A percentile compares a stretch with the other conserved stretches of the same genome.
phyloP scores from a whole-genome alignment of 805 yeast species.

The Lipomyces yamanashiensis region DNA sequence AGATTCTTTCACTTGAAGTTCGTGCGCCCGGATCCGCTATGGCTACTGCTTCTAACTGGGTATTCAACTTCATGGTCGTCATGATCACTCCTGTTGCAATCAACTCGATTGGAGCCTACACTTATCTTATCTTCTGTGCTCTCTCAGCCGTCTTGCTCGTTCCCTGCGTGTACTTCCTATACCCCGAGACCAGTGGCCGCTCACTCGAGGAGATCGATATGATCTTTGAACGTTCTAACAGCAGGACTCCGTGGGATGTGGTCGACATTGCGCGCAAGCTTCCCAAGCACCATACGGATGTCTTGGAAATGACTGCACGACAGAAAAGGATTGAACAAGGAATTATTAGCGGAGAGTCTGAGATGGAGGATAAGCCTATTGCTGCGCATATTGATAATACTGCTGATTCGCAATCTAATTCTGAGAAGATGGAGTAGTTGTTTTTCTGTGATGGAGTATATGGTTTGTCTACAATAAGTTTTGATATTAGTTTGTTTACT shows the following conservation, averaged over 20 bases:
- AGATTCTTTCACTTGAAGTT: slow-evolving; percentile 63
- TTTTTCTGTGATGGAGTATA: not conserved
- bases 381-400: slow-evolving; percentile 2
- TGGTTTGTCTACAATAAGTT: not conserved
- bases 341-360: not conserved
- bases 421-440: not conserved
- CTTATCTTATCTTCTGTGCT: slow-evolving; percentile 36
- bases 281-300: slow-evolving; percentile 17
- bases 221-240: slow-evolving; percentile 50
- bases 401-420: not conserved
- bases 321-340: not conserved
- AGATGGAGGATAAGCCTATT: not conserved
- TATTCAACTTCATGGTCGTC: slow-evolving; percentile 50
- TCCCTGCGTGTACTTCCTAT: slow-evolving; percentile 63
- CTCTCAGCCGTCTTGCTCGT: slow-evolving; percentile 16
- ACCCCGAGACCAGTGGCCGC: slow-evolving; percentile 64
- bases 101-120: slow-evolving; percentile 35
- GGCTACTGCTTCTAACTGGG: slow-evolving; percentile 70
- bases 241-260: slow-evolving; percentile 19
- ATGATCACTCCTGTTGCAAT: slow-evolving; percentile 56
- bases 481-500: not conserved
- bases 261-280: slow-evolving; percentile 15
- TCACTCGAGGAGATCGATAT: slow-evolving; percentile 80
- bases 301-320: not conserved
- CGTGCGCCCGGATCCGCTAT: slow-evolving; percentile 67